Evolutionary conservation across 2,329 filamentous ascomycete species (phyloP).

Genomic region (Nemania bipapillata): DNA sequence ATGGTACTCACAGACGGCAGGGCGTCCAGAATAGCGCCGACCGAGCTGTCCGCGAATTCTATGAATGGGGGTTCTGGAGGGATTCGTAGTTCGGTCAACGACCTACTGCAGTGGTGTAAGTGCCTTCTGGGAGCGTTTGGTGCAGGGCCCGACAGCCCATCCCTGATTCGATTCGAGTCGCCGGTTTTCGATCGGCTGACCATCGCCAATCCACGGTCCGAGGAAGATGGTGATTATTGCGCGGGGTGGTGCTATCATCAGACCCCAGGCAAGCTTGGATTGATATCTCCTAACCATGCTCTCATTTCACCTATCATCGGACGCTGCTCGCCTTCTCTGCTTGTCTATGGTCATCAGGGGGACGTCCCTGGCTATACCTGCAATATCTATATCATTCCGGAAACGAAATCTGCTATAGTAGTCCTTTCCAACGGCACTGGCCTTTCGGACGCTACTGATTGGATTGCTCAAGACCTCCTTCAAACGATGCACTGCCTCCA

Average conservation of each 20-base stretch:
- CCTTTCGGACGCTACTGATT: neutral
- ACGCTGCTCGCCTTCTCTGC: neutral
- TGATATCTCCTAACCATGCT: neutral
- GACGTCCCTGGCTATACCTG: slow-evolving; percentile 6
- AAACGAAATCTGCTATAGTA: neutral
- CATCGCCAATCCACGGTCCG: neutral
- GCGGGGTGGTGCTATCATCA: neutral
- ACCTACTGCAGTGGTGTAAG: neutral
- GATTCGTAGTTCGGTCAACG: neutral
- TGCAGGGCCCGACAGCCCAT: neutral
- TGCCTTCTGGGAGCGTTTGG: neutral
- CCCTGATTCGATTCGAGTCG: neutral
- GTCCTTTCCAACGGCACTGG: slow-evolving; percentile 3
- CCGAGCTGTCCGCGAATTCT: slow-evolving; percentile 2
- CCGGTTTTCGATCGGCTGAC: neutral
- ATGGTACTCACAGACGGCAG: neutral
- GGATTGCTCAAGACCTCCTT: slow-evolving; percentile 2
- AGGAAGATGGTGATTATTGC: neutral
- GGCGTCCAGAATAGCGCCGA: neutral
- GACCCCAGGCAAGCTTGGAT: neutral
- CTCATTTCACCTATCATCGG: neutral
- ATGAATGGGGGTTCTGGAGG: neutral
- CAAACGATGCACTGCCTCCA: neutral
- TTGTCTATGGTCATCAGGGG: neutral
- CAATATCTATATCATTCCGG: neutral